Percentiles rank a stretch among this genome's conserved stretches.
Evolutionary conservation across 139 green algal genomes (phyloP).

Genomic region (Pseudopediastrum boryanum): DNA sequence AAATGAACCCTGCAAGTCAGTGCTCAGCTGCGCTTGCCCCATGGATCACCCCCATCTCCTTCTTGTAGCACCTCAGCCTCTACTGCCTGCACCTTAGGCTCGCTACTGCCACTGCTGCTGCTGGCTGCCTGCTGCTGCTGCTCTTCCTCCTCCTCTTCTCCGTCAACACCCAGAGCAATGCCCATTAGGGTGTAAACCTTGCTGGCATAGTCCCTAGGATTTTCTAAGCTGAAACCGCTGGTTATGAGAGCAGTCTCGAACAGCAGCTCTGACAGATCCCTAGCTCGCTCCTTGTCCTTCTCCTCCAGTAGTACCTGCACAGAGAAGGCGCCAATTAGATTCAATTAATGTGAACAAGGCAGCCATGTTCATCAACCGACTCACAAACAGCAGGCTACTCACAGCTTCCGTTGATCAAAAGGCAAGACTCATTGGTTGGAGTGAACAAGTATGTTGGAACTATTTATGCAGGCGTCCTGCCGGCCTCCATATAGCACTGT

Average conservation of each 20-base stretch:
- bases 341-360: too few relatives aligned
- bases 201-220: slow-evolving; percentile 75
- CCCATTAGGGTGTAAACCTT: slow-evolving; percentile 55
- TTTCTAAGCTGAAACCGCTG: slow-evolving; percentile 72
- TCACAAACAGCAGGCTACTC: too few relatives aligned
- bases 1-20: too few relatives aligned
- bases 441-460: too few relatives aligned
- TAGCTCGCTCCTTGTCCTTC: slow-evolving; percentile 52
- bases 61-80: slow-evolving; percentile 39
- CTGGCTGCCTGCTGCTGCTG: slow-evolving; percentile 19
- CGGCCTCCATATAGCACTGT: too few relatives aligned
- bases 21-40: slow-evolving; percentile 30
- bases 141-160: slow-evolving; percentile 9
- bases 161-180: slow-evolving; percentile 32
- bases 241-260: slow-evolving; percentile 94
- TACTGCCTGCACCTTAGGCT: slow-evolving; percentile 13
- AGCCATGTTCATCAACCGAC: too few relatives aligned
- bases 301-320: slow-evolving; percentile 45
- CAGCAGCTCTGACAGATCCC: slow-evolving; percentile 79
- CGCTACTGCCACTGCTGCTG: slow-evolving; percentile 1
- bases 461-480: too few relatives aligned
- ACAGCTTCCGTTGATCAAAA: too few relatives aligned
- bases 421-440: too few relatives aligned
- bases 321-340: too few relatives aligned
- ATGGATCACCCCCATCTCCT: slow-evolving; percentile 32